Percentiles rank a stretch among this genome's conserved stretches.
Conservation (phyloP, 75 land plant species). For the Azolla pinnata region DNA sequence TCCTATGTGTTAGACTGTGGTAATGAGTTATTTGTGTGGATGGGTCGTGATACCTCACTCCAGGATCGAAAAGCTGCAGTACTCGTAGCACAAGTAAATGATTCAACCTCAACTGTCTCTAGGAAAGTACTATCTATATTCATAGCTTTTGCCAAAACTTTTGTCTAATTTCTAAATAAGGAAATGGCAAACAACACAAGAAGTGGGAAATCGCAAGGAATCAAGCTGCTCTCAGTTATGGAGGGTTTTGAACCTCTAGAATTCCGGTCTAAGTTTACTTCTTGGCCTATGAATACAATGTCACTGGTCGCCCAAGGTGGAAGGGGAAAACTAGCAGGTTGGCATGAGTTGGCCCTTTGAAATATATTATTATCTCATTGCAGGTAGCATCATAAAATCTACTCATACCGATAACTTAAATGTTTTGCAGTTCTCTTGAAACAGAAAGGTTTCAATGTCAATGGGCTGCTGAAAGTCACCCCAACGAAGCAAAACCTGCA, state of each 20-base stretch:
- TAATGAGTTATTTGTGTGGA: conserved; percentile 72
- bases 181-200: conserved; percentile 36
- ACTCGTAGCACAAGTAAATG: conserved; percentile 57
- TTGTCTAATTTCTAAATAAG: too few relatives aligned
- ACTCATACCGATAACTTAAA: neutral
- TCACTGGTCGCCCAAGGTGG: conserved; percentile 78
- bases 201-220: conserved; percentile 30
- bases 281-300: conserved; percentile 56
- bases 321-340: conserved; percentile 92
- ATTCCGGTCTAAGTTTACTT: conserved; percentile 64
- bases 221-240: conserved; percentile 65
- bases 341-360: neutral
- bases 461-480: conserved; percentile 69
- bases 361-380: neutral
- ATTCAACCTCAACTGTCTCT: too few relatives aligned
- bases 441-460: conserved; percentile 87
- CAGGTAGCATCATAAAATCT: neutral
- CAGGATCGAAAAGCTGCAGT: conserved; percentile 73
- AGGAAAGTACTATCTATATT: too few relatives aligned
- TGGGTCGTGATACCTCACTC: conserved; percentile 78
- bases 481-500: conserved; percentile 71
- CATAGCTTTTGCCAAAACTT: too few relatives aligned
- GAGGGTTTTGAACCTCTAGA: conserved; percentile 88
- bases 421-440: conserved; percentile 56
- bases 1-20: conserved; percentile 86